Evolutionary conservation across 257 asterid species (phyloP).

Genomic region (Galeopsis tetrahit): DNA sequence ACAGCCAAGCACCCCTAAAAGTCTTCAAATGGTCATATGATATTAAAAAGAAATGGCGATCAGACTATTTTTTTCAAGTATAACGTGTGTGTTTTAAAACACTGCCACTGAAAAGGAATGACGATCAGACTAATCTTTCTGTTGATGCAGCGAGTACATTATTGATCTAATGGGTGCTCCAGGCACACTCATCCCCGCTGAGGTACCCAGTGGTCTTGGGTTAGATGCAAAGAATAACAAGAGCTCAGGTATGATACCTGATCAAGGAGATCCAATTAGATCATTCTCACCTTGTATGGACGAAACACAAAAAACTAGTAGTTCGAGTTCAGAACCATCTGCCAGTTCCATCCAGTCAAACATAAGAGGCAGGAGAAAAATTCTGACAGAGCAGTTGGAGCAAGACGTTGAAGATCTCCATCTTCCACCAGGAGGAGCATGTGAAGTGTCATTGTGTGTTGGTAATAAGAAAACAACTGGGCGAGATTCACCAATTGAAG

Average conservation of each 20-base stretch:
- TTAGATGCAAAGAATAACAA: conserved; percentile 52
- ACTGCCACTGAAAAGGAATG: neutral
- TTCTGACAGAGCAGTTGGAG: conserved; percentile 44
- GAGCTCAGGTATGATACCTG: conserved; percentile 38
- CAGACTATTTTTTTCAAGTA: neutral
- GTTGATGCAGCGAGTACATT: conserved; percentile 86
- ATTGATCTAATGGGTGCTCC: conserved; percentile 99
- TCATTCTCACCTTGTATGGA: conserved; percentile 40
- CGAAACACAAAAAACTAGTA: conserved; percentile 34
- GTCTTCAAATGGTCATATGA: conserved; percentile 7
- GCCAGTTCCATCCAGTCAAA: conserved; percentile 38
- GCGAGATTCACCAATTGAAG: conserved; percentile 41
- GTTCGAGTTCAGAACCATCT: conserved; percentile 46
- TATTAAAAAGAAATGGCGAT: too few relatives aligned
- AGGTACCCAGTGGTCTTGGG: conserved; percentile 70
- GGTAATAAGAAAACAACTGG: conserved; percentile 34
- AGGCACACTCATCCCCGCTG: conserved; percentile 93
- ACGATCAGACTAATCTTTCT: conserved; percentile 25
- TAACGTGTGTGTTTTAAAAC: neutral
- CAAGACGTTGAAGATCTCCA: conserved; percentile 44
- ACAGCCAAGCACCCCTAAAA: neutral
- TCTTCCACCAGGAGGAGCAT: conserved; percentile 38
- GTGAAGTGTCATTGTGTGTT: conserved; percentile 36
- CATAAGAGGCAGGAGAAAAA: conserved; percentile 35
- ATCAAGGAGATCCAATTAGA: conserved; percentile 39